Conservation (phyloP, 1,284 basidiomycete species). For the Singerocomus inundabilis region DNA sequence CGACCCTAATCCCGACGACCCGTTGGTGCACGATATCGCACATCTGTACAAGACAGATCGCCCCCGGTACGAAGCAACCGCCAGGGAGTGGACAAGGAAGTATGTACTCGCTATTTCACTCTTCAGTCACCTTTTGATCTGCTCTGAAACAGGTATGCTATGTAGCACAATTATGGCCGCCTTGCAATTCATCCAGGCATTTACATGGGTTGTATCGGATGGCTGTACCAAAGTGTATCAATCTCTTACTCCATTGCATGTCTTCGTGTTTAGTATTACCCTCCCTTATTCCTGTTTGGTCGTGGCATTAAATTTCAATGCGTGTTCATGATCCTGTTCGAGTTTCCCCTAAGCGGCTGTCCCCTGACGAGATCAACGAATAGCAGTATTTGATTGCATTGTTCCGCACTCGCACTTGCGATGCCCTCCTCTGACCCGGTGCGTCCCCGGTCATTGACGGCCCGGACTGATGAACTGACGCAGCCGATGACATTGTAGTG, state of each 20-base stretch:
- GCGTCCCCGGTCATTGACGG: too few species aligned
- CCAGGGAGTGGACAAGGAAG: constrained; percentile 98
- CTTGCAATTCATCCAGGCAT: constrained; percentile 21
- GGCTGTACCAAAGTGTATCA: constrained; percentile 36
- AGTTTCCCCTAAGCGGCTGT: not conserved
- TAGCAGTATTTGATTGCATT: too few species aligned
- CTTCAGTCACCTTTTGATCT: constrained; percentile 14
- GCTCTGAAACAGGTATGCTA: constrained; percentile 48
- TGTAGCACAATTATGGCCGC: constrained; percentile 39
- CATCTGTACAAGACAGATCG: constrained; percentile 96
- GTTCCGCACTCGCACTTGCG: too few species aligned
- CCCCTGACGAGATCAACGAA: constrained; percentile 3
- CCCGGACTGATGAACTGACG: too few species aligned
- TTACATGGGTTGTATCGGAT: constrained; percentile 31
- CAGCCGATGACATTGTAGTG: not conserved
- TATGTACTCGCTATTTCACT: constrained; percentile 42
- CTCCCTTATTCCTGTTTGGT: constrained; percentile 13
- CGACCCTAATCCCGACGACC: constrained; percentile 96
- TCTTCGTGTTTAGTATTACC: constrained; percentile 35
- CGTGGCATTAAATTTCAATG: constrained; percentile 19
- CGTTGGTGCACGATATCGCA: constrained; percentile 75
- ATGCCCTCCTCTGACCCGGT: too few species aligned
- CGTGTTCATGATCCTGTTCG: constrained; percentile 18
- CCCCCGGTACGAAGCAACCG: constrained; percentile 90
- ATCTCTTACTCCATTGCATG: constrained; percentile 34